Evolutionary conservation across 257 asterid species (phyloP), one percentile per base, ranked within the genome.

Genomic region (Gentiana dahurica): DNA sequence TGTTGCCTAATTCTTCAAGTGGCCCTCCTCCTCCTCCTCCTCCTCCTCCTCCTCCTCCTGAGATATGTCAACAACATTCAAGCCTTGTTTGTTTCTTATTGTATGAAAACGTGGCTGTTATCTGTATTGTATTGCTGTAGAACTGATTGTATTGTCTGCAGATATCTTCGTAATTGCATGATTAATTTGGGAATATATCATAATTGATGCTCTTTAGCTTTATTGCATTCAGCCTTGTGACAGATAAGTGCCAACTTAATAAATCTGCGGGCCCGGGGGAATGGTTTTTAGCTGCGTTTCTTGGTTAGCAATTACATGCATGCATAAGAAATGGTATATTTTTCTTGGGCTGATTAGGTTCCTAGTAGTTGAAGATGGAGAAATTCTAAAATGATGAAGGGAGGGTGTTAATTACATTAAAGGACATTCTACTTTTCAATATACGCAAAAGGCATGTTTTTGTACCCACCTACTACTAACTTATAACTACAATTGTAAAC

Each of bases 221-320:
- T 48, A 15, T 15, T 15, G 24, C 24, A 15, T 15, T 15, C 24
- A 15, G 5, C 51, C 51, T 48, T 11, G 3, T 48, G 13, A 6
- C 11, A 10, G 11, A n/a, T 6, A 11, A 34, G 15, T 9, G 34
- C 33, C 24, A 34, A 10, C 49, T 11, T 12, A 57, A 4, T 12
- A 4, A 37, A 37, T 10, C 2, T 8, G 35, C 3, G n/a, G n/a
- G n/a, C n/a, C n/a, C n/a, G n/a, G 41, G 51, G 2, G 51, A 38
- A 32, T 2, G 32, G 33, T 8, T 9, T 12, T 0, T 11, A 32
- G 48, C 54, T 47, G 59, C 12, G 8, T 53, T 64, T 13, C 53
- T 50, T 13, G 36, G 48, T 34, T 65, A 60, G 71, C 59, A 32
- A 15, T 15, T 15, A 15, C 24, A 15, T 15, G 24, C 24, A 15